A percentile compares a stretch with the other conserved stretches of the same genome.
Conservation (phyloP, 1,284 basidiomycete species). For the Cryptococcus neoformans region DNA sequence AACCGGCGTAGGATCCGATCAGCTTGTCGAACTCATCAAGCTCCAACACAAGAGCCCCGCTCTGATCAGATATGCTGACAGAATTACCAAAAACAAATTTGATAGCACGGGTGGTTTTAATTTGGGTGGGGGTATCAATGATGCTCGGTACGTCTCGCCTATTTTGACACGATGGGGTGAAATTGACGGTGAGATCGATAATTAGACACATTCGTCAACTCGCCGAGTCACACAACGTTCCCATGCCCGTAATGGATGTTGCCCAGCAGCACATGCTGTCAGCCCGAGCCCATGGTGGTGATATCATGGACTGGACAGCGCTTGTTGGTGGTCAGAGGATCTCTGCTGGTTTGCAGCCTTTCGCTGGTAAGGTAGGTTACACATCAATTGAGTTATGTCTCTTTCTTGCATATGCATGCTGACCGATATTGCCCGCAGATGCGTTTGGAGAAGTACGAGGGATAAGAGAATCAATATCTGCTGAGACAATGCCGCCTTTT, state of each 20-base stretch:
- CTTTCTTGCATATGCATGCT: no score
- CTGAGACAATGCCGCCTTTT: no score
- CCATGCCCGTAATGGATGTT: conserved; percentile 74
- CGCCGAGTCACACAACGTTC: conserved; percentile 63
- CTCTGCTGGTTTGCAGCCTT: conserved; percentile 46
- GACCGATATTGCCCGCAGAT: no score
- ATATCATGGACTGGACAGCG: conserved; percentile 48
- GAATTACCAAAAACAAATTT: conserved; percentile 58
- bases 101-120: conserved; percentile 76
- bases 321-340: conserved; percentile 49
- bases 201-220: conserved; percentile 51
- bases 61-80: conserved; percentile 26
- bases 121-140: conserved; percentile 82
- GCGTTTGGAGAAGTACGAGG: no score
- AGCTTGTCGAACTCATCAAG: conserved; percentile 59
- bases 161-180: no score
- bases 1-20: conserved; percentile 67
- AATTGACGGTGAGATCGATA: background rate
- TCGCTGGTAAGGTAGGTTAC: conserved; percentile 28
- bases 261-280: conserved; percentile 71
- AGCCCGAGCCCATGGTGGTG: conserved; percentile 59
- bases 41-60: conserved; percentile 46
- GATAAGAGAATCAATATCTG: no score
- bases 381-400: no score
- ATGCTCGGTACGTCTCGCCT: conserved; percentile 55